These are phyloP conservation scores for Kodamaea derodonti DNA, from an alignment of 1,139 yeast genomes.

Conservation along the genomic window DNA sequence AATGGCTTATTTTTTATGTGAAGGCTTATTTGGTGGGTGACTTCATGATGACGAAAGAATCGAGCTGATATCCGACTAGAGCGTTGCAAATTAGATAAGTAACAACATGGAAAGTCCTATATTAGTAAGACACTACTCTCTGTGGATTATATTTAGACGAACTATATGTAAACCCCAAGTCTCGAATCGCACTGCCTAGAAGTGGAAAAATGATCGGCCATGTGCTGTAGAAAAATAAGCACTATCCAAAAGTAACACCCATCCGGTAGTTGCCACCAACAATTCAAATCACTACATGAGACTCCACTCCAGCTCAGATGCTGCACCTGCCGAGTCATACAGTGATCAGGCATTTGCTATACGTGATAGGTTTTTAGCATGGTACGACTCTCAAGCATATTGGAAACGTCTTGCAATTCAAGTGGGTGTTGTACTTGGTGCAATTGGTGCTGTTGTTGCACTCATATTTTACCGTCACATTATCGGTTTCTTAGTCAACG, in stretches of 20 bases:
- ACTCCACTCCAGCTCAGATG: conserved; percentile 1
- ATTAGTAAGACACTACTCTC: no score
- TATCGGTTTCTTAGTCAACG: conserved; percentile 37
- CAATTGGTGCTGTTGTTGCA: conserved; percentile 24
- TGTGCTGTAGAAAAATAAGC: not conserved
- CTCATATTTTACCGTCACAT: conserved; percentile 48
- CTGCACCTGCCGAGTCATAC: not conserved
- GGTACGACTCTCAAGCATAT: conserved; percentile 13
- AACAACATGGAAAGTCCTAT: no score
- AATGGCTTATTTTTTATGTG: no score
- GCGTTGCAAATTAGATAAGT: no score
- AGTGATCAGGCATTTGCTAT: not conserved
- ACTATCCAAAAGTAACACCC: not conserved
- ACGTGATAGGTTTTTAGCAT: conserved; percentile 6
- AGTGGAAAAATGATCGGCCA: not conserved
- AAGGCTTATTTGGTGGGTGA: no score
- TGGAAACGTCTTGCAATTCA: conserved; percentile 11
- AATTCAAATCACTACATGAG: not conserved
- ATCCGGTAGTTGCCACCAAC: not conserved
- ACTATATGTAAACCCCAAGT: no score
- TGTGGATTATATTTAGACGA: no score
- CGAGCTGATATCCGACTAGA: no score
- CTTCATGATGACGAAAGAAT: no score
- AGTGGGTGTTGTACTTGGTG: conserved; percentile 13
- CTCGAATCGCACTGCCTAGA: not conserved